Percentiles rank a stretch among this genome's conserved stretches.
These are phyloP conservation scores for Coemansia sp. DNA, from an alignment of 192 early-diverging fungal species.

Conservation along the genomic window DNA sequence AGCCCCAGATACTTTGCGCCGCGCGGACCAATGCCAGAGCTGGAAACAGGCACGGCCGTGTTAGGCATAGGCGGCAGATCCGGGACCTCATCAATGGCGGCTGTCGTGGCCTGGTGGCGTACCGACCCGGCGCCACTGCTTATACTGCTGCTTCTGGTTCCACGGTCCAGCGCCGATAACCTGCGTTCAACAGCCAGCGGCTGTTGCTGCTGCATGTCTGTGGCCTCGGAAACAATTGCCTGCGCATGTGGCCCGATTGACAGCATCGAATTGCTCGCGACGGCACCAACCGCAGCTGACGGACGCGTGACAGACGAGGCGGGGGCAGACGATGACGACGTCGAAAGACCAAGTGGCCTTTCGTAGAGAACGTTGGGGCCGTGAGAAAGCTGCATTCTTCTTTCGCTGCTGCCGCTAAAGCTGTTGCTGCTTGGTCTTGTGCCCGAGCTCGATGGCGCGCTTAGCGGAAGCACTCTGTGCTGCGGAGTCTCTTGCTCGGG, in stretches of 20 bases:
- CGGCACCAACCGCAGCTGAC: conserved; percentile 1
- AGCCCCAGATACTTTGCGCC: conserved; percentile 43
- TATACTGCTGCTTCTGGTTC: conserved; percentile 1
- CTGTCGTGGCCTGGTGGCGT: neutral
- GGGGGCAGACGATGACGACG: conserved; percentile 44
- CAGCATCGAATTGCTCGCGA: neutral
- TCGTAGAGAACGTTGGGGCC: neutral
- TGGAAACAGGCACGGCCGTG: conserved; percentile 1
- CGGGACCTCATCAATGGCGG: neutral
- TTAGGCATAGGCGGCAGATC: conserved; percentile 10
- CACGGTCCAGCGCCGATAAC: neutral
- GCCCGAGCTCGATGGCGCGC: conserved; percentile 21
- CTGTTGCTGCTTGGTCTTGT: conserved; percentile 48
- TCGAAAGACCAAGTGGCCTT: conserved; percentile 17
- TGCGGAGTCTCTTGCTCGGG: conserved; percentile 27
- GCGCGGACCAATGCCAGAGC: neutral
- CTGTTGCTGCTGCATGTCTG: conserved; percentile 18
- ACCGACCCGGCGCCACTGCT: neutral
- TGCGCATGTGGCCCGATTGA: conserved; percentile 13
- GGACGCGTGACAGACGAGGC: conserved; percentile 39
- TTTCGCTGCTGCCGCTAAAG: conserved; percentile 32
- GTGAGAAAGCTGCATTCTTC: neutral
- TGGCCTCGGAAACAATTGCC: conserved; percentile 36
- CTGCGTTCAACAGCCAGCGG: conserved; percentile 6
- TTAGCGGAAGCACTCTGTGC: conserved; percentile 32